These are phyloP conservation scores for Neonectria faginata DNA, from an alignment of 2,329 filamentous ascomycete species.

Conservation along the genomic window DNA sequence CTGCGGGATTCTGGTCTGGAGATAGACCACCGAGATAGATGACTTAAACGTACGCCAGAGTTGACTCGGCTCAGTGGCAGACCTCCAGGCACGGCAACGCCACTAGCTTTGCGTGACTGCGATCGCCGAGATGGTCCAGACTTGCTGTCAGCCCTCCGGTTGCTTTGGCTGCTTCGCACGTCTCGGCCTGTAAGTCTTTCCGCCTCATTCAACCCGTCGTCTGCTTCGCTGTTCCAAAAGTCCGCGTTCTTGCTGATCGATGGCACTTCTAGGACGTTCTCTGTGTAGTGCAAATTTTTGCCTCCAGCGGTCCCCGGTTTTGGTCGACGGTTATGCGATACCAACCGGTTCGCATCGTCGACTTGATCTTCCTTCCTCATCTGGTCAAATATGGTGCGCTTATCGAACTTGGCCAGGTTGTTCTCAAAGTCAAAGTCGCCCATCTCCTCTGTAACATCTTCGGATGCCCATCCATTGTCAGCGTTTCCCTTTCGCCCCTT, in stretches of 20 bases:
- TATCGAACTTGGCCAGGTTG: conserved; percentile 94
- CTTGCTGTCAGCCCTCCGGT: conserved; percentile 65
- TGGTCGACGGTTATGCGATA: conserved; percentile 82
- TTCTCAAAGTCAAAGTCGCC: conserved; percentile 94
- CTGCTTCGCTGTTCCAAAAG: conserved; percentile 81
- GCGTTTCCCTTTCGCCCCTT: conserved; percentile 57
- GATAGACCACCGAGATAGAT: conserved; percentile 47
- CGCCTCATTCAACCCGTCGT: conserved; percentile 64
- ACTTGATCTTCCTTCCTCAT: conserved; percentile 89
- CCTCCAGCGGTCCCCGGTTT: conserved; percentile 80
- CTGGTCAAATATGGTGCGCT: conserved; percentile 89
- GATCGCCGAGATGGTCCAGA: conserved; percentile 61
- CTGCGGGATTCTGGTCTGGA: conserved; percentile 48
- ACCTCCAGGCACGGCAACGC: conserved; percentile 49
- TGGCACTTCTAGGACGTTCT: conserved; percentile 84
- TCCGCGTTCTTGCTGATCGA: conserved; percentile 59
- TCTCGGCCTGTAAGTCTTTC: conserved; percentile 64
- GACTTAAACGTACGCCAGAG: conserved; percentile 56
- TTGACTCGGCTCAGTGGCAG: conserved; percentile 61
- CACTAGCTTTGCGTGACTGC: conserved; percentile 68
- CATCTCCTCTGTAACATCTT: conserved; percentile 94
- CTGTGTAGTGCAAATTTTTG: conserved; percentile 91
- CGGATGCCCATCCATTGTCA: conserved; percentile 92
- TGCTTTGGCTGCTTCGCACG: conserved; percentile 62
- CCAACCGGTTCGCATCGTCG: conserved; percentile 90